Base-by-base conservation (phyloP, 2,329 filamentous ascomycete genomes). In the Neonectria sp. region DNA sequence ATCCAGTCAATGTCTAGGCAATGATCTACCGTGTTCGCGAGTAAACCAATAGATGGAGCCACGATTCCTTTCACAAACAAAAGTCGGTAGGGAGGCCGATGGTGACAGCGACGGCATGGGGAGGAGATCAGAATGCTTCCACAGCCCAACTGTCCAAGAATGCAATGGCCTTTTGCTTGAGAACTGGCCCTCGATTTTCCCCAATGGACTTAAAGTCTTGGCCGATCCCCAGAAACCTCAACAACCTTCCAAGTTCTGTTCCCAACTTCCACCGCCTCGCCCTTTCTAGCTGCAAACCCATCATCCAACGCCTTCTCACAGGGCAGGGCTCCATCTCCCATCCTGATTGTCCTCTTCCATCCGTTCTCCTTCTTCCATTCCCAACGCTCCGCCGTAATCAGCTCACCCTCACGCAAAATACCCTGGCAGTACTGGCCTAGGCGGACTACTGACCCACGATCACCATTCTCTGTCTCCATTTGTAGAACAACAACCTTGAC, bases 381-480 rank as follows among this genome's bases (percentile, higher is more conserved):
- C 89, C 89, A 91, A 60, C 88, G 81, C 82, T 91, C 90, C 1
- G 85, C 80, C 24, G 82, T 80, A 12, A 87, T 73, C 6, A 77
- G 71, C 0, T 79, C 76, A 0, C 83, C 85, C 2, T 79, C 76
- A 68, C 86, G 83, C 56, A 89, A 35, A 5, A 92, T 75, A 1
- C 86, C 89, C 80, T 92, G 90, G 43, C 83, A 86, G 68, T 82
- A 85, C 63, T 83, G 79, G 0, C 88, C 90, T 1, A 91, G 74
- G 25, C 86, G 76, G 0, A 91, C 79, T 0, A 90, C 81, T 68
- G 87, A 79, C 0, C 90, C 90, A 2, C 85, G 78, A 2, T 79
- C 68, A 65, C 9, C 77, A 0, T 65, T 68, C 24, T 66, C 66
- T 6, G 65, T 63, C 24, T 70, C 68, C 0, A 66, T 65, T 8